Evolutionary conservation across 108 stramenopile species (phyloP), one percentile per base, ranked within the genome.

Genomic region (Nitzschia palea): DNA sequence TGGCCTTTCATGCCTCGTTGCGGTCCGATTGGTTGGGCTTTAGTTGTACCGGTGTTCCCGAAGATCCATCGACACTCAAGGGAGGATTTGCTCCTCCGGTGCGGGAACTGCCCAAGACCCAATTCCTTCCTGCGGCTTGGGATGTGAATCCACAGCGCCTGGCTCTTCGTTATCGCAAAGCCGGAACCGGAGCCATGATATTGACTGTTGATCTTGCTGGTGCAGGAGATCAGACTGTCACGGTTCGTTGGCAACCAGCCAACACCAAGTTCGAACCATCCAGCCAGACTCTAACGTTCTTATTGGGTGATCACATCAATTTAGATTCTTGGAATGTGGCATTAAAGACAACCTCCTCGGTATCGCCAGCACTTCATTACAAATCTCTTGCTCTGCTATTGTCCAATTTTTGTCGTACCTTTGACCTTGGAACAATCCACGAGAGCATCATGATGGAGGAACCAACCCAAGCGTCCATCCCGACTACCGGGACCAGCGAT

Each of bases 41-140:
- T 68, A 57, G 65, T 35, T 89, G 88, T 72, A 89, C 86, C 10
- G 86, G 88, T 23, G 56, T 88, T 35, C 88, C 88, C 6, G 73
- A 77, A 40, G 26, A 51, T 0, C 36, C 18, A 37, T 45, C 45
- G 2, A 4, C 57, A 28, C 29, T 23, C 51, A 71, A 64, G 44
- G 23, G 35, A 33, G 54, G 32, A 25, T 93, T 93, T 76, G 91
- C 91, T 22, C 68, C 89, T 31, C 87, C 91, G 9, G 67, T 90
- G n/a, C 80, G 91, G 10, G 88, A 88, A 62, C 57, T 93, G 45
- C 82, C 88, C 14, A 65, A 58, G 53, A 62, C 60, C 22, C 55
- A 73, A 47, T 85, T 93, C 47, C 53, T 93, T n/a, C 91, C 91
- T 3, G 2, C 52, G 1, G 44, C 75, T 0, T 93, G 91, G 91